Conservation (phyloP, 305 asterid genomes). For the Petunia hybrid region DNA sequence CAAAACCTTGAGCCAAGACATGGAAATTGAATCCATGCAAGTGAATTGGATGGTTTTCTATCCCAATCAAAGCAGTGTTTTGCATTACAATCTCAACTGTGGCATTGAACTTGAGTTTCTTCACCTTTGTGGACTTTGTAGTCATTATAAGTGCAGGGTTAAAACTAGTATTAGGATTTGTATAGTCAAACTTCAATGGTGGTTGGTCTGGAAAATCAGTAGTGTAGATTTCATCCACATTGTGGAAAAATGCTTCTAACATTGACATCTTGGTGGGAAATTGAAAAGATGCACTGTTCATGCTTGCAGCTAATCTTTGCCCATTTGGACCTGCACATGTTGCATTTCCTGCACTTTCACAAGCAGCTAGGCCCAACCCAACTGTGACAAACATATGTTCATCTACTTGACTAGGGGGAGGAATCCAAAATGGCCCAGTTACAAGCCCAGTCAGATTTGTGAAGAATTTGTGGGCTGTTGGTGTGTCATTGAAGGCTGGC, state of each 20-base stretch:
- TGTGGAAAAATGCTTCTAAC: conserved; percentile 27
- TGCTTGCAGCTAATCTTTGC: conserved; percentile 25
- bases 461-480: conserved; percentile 24
- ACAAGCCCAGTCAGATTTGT: conserved; percentile 32
- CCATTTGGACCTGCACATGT: conserved; percentile 26
- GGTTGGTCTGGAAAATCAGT: conserved; percentile 37
- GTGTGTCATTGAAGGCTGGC: conserved; percentile 29
- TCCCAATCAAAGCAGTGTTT: conserved; percentile 29
- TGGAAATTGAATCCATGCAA: conserved; percentile 32
- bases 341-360: conserved; percentile 18
- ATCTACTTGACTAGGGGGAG: conserved; percentile 31
- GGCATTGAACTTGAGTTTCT: conserved; percentile 25
- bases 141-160: conserved; percentile 24
- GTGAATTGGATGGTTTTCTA: conserved; percentile 35
- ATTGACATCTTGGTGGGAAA: conserved; percentile 28
- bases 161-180: conserved; percentile 30
- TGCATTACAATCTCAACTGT: conserved; percentile 33
- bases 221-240: conserved; percentile 28
- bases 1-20: conserved; percentile 37
- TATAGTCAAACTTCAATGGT: conserved; percentile 30
- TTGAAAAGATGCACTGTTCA: conserved; percentile 33
- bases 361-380: conserved; percentile 32
- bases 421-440: conserved; percentile 33
- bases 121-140: conserved; percentile 33
- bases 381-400: conserved; percentile 31